Evolutionary conservation across 768 basidiomycete genomes (phyloP), one percentile per base, ranked within the genome.

Genomic region (Hemileccinum impolitum): DNA sequence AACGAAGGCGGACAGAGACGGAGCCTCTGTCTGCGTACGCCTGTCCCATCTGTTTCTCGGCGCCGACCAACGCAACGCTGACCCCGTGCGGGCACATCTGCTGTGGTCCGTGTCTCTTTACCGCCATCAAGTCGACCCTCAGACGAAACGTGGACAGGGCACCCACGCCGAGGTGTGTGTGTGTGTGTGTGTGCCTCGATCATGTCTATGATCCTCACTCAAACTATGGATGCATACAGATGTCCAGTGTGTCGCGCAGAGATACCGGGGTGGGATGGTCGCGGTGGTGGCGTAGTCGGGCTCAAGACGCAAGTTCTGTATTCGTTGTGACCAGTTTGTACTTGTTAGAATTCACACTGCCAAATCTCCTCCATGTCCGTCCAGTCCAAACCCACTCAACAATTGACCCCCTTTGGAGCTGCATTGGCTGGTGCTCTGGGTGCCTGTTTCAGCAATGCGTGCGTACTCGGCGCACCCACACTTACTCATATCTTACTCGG

Each of bases 361-460:
- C n/a, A n/a, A n/a, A n/a, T n/a, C 17, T n/a, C 42, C 11, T 6
- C 35, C 52, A 75, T 76, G 74, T 50, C 73, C 15, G 61, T 54
- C 46, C 68, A 73, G 52, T 66, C 73, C 3, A 63, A 63, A 39
- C 81, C 84, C 76, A 19, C 75, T 11, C 75, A 82, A 45, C 71
- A 75, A 60, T 73, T 96, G 31, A 93, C 93, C 0, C 89, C 94
- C 0, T 84, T 94, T 58, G 93, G 88, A 2, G 81, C 87, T 53
- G 95, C 95, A 1, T 74, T 97, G 47, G 91, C 92, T 38, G 94
- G 95, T 4, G 95, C 95, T 8, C 76, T 97, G 15, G 92, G 94
- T 40, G 94, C 88, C 21, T 93, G 94, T 64, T 91, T 96, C 69
- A 86, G 87, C 54, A 91, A 90, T 58, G 91, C 93, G 90, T 94